Evolutionary conservation across 2,329 filamentous ascomycete species (phyloP), one percentile per base, ranked within the genome.

Genomic region (Calcarisporium arbuscula): DNA sequence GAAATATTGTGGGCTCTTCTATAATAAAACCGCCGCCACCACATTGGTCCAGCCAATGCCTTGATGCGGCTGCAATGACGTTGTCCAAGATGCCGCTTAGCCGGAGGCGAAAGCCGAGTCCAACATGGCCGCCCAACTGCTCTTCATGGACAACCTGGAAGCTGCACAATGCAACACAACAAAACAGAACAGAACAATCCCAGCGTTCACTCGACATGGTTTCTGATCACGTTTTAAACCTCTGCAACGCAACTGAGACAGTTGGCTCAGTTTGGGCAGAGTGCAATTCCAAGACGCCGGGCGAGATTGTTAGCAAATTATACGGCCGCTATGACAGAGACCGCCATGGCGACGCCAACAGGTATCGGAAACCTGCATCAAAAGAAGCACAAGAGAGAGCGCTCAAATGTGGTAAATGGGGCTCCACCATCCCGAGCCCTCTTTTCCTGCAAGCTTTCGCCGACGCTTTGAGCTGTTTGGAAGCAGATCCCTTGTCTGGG

Each of bases 391-490:
- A 83, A 18, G 56, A 73, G 25, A 66, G 61, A 28, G 78, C 79
- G 2, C 58, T 60, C 7, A 50, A 66, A 36, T 86, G 82, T 51
- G 83, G 83, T 3, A 76, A 72, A 34, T 89, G 82, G 74, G 82
- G 80, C 0, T 51, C 67, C 0, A 67, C 69, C 2, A 56, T 65
- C 33, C 85, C 82, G 0, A 83, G 79, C 42, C 68, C 78, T 12
- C 58, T 88, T 1, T 89, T 89, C 50, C 57, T 86, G 6, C 42
- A 77, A 65, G 68, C 83, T 10, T 86, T 80, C 43, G 72, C 81
- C 36, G 80, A 85, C 56, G 71, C 78, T 0, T 55, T 86, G 1
- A 62, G 62, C 33, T 69, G 72, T 5, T 52, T 81, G 0, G 62
- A 77, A 4, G 56, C 67, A 15, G 65, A 77, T 44, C 65, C 68